Evolutionary conservation across 805 yeast species (phyloP), one percentile per base, ranked within the genome.

Genomic region (Yarrowia sp.): DNA sequence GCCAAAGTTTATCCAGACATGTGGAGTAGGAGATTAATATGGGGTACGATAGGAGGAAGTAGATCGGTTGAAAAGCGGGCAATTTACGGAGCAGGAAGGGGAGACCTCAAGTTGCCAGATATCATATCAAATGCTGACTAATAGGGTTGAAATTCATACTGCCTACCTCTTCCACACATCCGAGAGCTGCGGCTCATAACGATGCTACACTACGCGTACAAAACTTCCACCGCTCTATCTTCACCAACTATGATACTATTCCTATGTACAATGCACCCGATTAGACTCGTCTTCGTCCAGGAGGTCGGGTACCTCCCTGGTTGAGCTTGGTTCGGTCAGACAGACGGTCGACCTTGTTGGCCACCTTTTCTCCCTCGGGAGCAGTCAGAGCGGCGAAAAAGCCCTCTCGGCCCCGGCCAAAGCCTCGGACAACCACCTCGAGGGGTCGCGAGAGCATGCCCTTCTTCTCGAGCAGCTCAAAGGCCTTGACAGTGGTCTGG

Each of bases 261-360:
- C 50, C 65, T 59, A 59, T 59, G 52, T 59, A 59, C 65, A 59
- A 59, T 56, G 59, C 59, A 53, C 59, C 59, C 59, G 59, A 26
- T 68, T 74, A 79, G 45, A 79, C 77, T 52, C 82, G 70, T 82
- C 97, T 89, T 69, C 83, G 83, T 77, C 88, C 86, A 79, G 94
- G 96, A 22, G 97, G 83, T 74, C 95, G 86, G 58, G 86, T 89
- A 83, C 98, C 98, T 83, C 99, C 99, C 75, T 91, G 91, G 79
- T 90, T 89, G 82, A 94, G 83, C 69, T 85, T 85, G 7, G 99
- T 92, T 72, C 84, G 83, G 75, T 94, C 98, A 61, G 89, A 84
- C 41, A 94, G 80, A 74, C 92, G 86, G 42, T 85, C 84, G 46
- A 95, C 84, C 68, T 85, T 82, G n/a, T 84, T 83, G 75, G 91